Conservation (phyloP, 108 stramenopile species). For the Cyclostephanos invisitatus region DNA sequence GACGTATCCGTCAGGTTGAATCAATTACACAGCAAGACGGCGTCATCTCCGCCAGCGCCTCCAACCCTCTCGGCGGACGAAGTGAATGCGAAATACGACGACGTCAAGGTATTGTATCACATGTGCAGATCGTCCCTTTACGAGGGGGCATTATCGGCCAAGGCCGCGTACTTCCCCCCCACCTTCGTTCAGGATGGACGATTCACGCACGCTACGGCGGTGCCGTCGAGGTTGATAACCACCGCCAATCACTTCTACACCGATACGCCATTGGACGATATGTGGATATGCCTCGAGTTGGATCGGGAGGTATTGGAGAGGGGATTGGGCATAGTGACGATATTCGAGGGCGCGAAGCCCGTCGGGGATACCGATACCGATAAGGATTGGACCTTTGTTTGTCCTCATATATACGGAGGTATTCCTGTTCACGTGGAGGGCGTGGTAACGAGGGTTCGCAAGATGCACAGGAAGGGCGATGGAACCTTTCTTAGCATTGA, state of each 20-base stretch:
- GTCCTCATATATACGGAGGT: slow-evolving; percentile 86
- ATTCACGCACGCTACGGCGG: slow-evolving; percentile 84
- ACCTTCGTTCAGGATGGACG: slow-evolving; percentile 79
- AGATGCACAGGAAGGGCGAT: slow-evolving; percentile 63
- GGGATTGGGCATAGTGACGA: slow-evolving; percentile 64
- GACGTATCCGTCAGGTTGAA: slow-evolving; percentile 51
- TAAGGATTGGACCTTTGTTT: slow-evolving; percentile 51
- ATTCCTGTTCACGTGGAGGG: slow-evolving; percentile 63
- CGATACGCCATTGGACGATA: slow-evolving; percentile 28
- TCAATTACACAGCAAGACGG: slow-evolving; percentile 34
- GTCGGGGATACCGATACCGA: slow-evolving; percentile 60
- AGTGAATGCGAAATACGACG: slow-evolving; percentile 18
- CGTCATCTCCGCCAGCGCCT: neutral
- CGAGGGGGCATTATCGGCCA: slow-evolving; percentile 54
- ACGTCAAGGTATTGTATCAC: slow-evolving; percentile 64
- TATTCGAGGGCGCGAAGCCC: slow-evolving; percentile 69
- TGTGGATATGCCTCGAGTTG: slow-evolving; percentile 87
- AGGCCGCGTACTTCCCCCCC: slow-evolving; percentile 80
- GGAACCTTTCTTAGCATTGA: slow-evolving; percentile 71
- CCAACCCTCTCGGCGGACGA: neutral
- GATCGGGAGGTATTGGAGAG: slow-evolving; percentile 45
- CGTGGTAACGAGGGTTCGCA: slow-evolving; percentile 62
- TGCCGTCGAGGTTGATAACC: slow-evolving; percentile 59
- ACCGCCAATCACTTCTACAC: slow-evolving; percentile 89
- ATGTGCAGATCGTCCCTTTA: slow-evolving; percentile 76